A percentile compares a stretch with the other conserved stretches of the same genome.
Evolutionary conservation across 2,329 filamentous ascomycete species (phyloP).

Genomic region (Ampelomyces quisqualis): DNA sequence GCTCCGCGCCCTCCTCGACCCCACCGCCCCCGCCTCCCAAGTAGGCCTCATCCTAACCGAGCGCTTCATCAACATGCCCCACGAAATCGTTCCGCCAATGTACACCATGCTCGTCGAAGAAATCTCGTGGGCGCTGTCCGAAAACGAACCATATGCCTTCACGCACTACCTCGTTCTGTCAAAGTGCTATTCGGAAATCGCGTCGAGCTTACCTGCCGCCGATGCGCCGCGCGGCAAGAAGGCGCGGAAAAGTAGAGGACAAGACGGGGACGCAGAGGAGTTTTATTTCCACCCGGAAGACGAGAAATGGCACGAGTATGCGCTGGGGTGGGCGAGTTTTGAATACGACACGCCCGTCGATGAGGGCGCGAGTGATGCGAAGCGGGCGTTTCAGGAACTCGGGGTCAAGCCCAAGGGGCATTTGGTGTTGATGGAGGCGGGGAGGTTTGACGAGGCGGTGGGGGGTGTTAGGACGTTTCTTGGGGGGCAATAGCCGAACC

Average conservation of each 20-base stretch:
- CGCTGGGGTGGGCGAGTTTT: slow-evolving; percentile 68
- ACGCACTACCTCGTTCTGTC: slow-evolving; percentile 89
- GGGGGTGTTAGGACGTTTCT: slow-evolving; percentile 76
- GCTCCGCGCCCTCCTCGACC: slow-evolving; percentile 39
- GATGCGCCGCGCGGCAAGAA: slow-evolving; percentile 48
- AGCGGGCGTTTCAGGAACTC: slow-evolving; percentile 90
- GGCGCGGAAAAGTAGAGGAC: slow-evolving; percentile 38
- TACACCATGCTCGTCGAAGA: slow-evolving; percentile 94
- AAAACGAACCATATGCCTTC: slow-evolving; percentile 90
- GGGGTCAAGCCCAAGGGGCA: slow-evolving; percentile 82
- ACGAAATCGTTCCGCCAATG: slow-evolving; percentile 88
- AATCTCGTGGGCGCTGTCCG: slow-evolving; percentile 81
- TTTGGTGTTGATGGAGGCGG: slow-evolving; percentile 81
- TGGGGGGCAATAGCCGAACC: slow-evolving; percentile 31
- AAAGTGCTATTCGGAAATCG: slow-evolving; percentile 88
- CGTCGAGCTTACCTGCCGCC: slow-evolving; percentile 67
- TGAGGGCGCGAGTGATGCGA: slow-evolving; percentile 82
- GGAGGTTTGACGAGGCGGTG: slow-evolving; percentile 73
- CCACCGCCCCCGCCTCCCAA: slow-evolving; percentile 48
- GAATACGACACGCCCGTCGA: slow-evolving; percentile 76
- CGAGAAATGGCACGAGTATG: slow-evolving; percentile 79
- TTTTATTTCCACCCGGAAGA: slow-evolving; percentile 98
- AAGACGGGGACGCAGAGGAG: slow-evolving; percentile 49
- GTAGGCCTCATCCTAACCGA: slow-evolving; percentile 89
- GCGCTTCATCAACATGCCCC: slow-evolving; percentile 93